These are phyloP conservation scores for Lenwebbia sp. DNA, from an alignment of 345 rosid genomes.

Conservation along the genomic window DNA sequence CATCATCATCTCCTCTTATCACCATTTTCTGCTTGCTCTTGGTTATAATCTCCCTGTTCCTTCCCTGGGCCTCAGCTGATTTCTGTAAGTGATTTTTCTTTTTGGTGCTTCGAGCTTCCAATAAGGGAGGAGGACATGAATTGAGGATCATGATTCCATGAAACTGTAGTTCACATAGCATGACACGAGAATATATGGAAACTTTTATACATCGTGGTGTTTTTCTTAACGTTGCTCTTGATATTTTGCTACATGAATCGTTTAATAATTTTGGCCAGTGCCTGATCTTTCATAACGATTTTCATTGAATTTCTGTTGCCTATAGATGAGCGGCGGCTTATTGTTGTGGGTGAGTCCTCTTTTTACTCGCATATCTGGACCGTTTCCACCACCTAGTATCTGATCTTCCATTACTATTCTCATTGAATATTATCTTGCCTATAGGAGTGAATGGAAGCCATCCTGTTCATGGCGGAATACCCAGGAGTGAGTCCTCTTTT, in stretches of 20 bases:
- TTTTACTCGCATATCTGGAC: neutral
- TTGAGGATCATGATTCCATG: rapidly evolving
- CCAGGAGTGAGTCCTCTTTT: neutral
- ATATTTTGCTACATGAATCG: neutral
- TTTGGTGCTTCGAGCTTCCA: neutral
- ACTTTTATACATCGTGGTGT: neutral
- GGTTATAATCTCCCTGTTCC: neutral
- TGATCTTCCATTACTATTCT: neutral
- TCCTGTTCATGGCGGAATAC: rapidly evolving
- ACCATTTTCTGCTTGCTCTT: neutral
- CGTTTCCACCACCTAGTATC: neutral
- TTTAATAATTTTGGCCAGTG: neutral
- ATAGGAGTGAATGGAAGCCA: rapidly evolving
- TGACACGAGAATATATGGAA: neutral
- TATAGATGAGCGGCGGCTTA: neutral
- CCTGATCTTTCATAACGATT: neutral
- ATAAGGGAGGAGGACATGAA: neutral
- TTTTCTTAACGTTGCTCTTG: neutral
- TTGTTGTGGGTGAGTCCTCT: neutral
- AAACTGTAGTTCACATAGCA: neutral
- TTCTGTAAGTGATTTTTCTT: neutral
- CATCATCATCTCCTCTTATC: neutral
- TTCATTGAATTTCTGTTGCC: neutral
- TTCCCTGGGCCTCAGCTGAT: neutral
- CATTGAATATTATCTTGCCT: rapidly evolving